These are phyloP conservation scores for Pistacia atlantica DNA, from an alignment of 345 rosid genomes.

Conservation along the genomic window DNA sequence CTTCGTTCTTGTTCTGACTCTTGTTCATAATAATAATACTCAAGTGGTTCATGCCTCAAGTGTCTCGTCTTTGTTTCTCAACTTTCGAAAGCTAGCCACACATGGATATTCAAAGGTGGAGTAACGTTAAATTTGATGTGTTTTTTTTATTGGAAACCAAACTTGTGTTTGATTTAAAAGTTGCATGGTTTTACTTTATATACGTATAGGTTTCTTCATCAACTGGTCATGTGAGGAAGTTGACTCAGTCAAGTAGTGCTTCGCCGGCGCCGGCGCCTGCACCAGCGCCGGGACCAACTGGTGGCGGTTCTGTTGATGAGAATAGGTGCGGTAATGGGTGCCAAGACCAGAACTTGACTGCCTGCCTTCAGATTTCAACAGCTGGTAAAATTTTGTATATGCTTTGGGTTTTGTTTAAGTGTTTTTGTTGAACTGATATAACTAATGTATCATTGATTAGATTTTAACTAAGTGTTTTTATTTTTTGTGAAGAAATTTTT, in stretches of 20 bases:
- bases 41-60: background rate
- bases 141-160: background rate
- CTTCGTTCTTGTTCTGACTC: background rate
- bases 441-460: no score
- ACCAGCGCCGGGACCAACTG: slow-evolving; percentile 18
- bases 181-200: no score
- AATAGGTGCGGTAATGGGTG: background rate
- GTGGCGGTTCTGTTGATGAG: background rate
- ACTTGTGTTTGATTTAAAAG: no score
- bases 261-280: slow-evolving; percentile 16
- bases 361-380: slow-evolving; percentile 16
- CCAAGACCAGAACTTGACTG: slow-evolving; percentile 11
- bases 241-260: background rate
- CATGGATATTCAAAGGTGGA: background rate
- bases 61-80: background rate
- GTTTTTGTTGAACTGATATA: background rate
- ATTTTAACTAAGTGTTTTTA: no score
- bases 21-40: background rate
- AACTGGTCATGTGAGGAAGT: no score
- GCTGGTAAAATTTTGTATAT: background rate
- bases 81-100: background rate
- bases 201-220: no score
- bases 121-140: background rate
- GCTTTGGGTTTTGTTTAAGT: background rate
- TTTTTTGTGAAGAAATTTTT: no score